Percentiles rank a stretch among this genome's conserved stretches.
phyloP scores from a whole-genome alignment of 768 basidiomycete genomes.

The Gautieria morchelliformis region DNA sequence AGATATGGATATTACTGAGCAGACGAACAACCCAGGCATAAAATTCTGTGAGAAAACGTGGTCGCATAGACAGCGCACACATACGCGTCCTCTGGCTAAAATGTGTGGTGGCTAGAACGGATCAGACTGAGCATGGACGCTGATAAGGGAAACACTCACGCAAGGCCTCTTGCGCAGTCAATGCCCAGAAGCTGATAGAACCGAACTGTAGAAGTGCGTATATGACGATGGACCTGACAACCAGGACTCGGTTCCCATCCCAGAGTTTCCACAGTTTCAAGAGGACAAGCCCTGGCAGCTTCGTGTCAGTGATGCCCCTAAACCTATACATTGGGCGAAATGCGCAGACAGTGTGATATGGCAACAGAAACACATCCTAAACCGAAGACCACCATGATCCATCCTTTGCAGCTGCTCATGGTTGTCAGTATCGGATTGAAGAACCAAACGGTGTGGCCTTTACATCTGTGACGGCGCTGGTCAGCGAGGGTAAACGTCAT shows the following conservation, averaged over 20 bases:
- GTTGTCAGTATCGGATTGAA: background rate
- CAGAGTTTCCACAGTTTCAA: conserved; percentile 26
- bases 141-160: conserved; percentile 15
- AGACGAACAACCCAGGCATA: conserved; percentile 26
- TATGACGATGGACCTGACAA: conserved; percentile 17
- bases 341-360: background rate
- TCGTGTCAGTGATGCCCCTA: background rate
- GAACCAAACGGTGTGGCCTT: conserved; percentile 15
- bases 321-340: background rate
- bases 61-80: conserved; percentile 20
- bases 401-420: background rate
- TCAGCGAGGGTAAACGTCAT: conserved; percentile 11
- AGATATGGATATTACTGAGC: background rate
- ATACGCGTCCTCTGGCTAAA: conserved; percentile 16
- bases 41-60: conserved; percentile 15
- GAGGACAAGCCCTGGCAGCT: conserved; percentile 25
- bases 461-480: conserved; percentile 13
- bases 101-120: conserved; percentile 16
- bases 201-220: conserved; percentile 18
- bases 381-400: background rate
- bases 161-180: conserved; percentile 15
- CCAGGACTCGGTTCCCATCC: conserved; percentile 21
- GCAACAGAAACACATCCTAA: background rate
- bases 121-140: background rate
- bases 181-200: conserved; percentile 15